These are phyloP conservation scores for Daedaleopsis sinensis DNA, from an alignment of 768 basidiomycete species.

Conservation along the genomic window DNA sequence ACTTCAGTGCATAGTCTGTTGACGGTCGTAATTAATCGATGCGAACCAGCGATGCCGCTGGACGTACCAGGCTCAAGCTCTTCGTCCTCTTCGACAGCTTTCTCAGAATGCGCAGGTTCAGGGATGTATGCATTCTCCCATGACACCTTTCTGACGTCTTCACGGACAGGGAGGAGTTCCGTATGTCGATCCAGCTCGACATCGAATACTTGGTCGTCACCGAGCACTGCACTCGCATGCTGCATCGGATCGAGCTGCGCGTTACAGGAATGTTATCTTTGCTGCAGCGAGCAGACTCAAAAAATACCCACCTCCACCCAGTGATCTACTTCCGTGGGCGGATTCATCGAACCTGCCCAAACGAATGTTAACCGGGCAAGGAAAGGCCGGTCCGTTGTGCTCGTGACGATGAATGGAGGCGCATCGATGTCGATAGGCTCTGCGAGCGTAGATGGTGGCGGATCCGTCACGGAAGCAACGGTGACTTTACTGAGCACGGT, in stretches of 20 bases:
- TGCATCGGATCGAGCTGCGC: conserved; percentile 48
- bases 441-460: conserved; percentile 39
- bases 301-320: conserved; percentile 48
- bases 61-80: conserved; percentile 21
- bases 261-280: not conserved
- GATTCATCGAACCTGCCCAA: conserved; percentile 46
- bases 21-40: not conserved
- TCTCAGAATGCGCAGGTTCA: not conserved
- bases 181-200: conserved; percentile 49
- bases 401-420: conserved; percentile 44
- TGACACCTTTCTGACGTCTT: conserved; percentile 7
- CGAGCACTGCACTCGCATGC: conserved; percentile 37
- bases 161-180: conserved; percentile 37
- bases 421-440: conserved; percentile 36
- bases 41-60: not conserved
- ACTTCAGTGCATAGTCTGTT: conserved; percentile 36
- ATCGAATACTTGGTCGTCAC: conserved; percentile 55
- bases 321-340: conserved; percentile 48
- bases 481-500: conserved; percentile 36
- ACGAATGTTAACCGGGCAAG: conserved; percentile 44
- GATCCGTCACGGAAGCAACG: conserved; percentile 41
- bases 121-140: conserved; percentile 23
- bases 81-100: not conserved
- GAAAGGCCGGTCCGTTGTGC: conserved; percentile 48
- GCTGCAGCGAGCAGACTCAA: not conserved